Conservation (phyloP, 2,329 filamentous ascomycete species). For the Cordyceps pruinosa region DNA sequence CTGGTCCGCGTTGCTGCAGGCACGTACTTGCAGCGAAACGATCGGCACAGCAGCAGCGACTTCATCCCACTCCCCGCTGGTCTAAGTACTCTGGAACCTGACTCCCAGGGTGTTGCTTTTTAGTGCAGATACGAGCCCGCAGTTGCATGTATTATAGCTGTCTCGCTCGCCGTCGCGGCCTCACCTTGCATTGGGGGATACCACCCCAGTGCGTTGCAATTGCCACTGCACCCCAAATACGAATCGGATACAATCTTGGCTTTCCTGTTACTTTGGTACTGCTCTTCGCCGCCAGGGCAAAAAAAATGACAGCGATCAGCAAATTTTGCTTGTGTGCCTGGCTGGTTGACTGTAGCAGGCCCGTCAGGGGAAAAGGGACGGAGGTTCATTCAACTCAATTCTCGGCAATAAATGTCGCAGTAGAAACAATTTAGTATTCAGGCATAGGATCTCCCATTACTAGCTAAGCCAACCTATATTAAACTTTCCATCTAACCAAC, state of each 20-base stretch:
- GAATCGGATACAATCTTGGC: neutral
- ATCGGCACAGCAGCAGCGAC: neutral
- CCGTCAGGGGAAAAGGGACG: too few relatives aligned
- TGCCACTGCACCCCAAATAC: neutral
- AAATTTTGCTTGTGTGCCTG: too few relatives aligned
- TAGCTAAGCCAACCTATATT: conserved; percentile 10
- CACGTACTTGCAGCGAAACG: neutral
- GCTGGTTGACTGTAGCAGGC: too few relatives aligned
- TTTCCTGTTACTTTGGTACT: too few relatives aligned
- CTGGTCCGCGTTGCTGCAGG: too few relatives aligned
- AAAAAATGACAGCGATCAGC: too few relatives aligned
- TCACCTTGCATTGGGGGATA: neutral
- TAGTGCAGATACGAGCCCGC: neutral
- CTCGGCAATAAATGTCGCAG: too few relatives aligned
- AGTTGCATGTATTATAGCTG: neutral
- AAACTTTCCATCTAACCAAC: conserved; percentile 10
- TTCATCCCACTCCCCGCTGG: neutral
- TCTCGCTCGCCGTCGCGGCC: neutral
- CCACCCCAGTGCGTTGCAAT: neutral
- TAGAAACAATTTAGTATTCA: neutral
- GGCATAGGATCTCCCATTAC: conserved; percentile 5
- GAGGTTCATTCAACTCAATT: neutral
- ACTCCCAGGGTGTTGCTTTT: neutral
- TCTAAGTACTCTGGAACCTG: neutral
- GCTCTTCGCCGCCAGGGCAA: too few relatives aligned